Percentiles rank a stretch among this genome's conserved stretches.
Conservation (phyloP, 2,329 filamentous ascomycete genomes). For the Hymenoscyphus scutula region DNA sequence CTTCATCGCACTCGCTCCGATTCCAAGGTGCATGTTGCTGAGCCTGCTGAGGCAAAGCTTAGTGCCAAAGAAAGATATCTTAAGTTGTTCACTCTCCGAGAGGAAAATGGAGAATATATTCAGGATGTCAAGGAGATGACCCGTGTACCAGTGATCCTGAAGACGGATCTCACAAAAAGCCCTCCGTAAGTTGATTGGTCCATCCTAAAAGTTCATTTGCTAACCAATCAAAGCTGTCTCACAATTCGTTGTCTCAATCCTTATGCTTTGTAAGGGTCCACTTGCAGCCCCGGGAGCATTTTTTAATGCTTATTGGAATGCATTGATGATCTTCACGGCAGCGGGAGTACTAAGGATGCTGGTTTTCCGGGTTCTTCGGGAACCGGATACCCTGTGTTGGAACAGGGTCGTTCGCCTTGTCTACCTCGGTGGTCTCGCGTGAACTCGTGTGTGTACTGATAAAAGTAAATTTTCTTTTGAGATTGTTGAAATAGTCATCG, state of each 20-base stretch:
- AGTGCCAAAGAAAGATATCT: constrained; percentile 96
- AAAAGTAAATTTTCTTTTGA: constrained; percentile 22
- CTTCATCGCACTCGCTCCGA: constrained; percentile 91
- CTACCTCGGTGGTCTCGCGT: neutral
- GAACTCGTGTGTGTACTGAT: constrained; percentile 6
- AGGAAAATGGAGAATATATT: constrained; percentile 93
- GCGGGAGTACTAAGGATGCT: constrained; percentile 1
- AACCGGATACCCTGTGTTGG: neutral
- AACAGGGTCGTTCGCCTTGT: neutral
- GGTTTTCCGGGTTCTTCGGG: neutral
- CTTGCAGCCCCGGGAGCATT: neutral
- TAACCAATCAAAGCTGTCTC: constrained; percentile 62
- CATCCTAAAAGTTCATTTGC: constrained; percentile 24
- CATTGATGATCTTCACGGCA: constrained; percentile 7
- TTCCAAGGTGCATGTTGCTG: constrained; percentile 77
- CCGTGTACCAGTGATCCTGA: constrained; percentile 92
- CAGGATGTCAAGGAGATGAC: constrained; percentile 99
- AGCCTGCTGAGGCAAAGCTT: constrained; percentile 75
- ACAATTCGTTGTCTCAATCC: constrained; percentile 83
- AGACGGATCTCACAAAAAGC: constrained; percentile 98
- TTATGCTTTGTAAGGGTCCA: constrained; percentile 51
- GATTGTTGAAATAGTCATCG: constrained; percentile 21
- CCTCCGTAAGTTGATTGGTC: constrained; percentile 76
- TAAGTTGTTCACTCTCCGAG: constrained; percentile 81
- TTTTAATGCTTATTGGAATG: constrained; percentile 7